These are phyloP conservation scores for Fagopyrum homotropicum DNA, from an alignment of 148 eudicot species.

Conservation along the genomic window DNA sequence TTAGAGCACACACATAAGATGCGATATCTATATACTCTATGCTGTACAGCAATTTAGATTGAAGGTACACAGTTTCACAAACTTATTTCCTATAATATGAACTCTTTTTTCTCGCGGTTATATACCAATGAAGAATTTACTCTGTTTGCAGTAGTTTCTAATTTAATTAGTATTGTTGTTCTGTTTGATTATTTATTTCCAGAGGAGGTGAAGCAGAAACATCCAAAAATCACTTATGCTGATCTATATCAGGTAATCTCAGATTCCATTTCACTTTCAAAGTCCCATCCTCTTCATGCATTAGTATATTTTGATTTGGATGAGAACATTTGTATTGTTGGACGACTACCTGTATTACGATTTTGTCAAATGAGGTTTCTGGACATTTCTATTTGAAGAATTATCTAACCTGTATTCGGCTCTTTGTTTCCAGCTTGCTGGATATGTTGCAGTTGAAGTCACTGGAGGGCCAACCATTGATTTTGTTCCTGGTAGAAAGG, in stretches of 20 bases:
- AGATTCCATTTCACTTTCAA: background rate
- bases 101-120: background rate
- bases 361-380: background rate
- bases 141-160: background rate
- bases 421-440: conserved; percentile 22
- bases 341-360: background rate
- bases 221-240: conserved; percentile 88
- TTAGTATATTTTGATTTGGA: background rate
- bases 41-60: background rate
- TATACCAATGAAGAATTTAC: too few species aligned
- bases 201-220: conserved; percentile 85
- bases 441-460: conserved; percentile 13
- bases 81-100: background rate
- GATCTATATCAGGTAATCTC: conserved; percentile 86
- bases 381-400: background rate
- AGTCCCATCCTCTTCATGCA: background rate
- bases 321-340: background rate
- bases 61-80: background rate
- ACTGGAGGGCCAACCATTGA: conserved; percentile 21
- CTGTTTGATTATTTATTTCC: conserved; percentile 18
- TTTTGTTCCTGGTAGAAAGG: conserved; percentile 16
- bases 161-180: background rate
- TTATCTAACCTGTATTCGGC: background rate
- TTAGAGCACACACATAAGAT: background rate
- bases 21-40: background rate